Percentiles rank a stretch among this genome's conserved stretches.
Evolutionary conservation across 768 basidiomycete species (phyloP).

Genomic region (Mycena leptocephala): DNA sequence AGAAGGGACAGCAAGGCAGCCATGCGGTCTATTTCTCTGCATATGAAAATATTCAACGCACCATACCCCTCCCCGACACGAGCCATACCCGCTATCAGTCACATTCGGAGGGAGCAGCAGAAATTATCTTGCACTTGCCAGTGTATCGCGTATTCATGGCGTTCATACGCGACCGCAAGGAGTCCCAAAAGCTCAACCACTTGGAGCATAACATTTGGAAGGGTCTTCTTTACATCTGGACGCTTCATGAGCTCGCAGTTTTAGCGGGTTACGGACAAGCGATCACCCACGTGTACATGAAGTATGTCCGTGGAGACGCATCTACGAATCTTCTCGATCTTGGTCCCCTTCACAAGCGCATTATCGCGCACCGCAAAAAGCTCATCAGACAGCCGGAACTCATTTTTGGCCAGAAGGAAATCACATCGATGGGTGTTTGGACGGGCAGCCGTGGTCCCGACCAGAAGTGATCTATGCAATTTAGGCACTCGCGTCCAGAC

Average conservation of each 20-base stretch:
- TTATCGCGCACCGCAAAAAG: neutral
- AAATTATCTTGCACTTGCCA: slow-evolving; percentile 38
- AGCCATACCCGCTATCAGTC: slow-evolving; percentile 51
- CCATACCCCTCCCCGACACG: slow-evolving; percentile 49
- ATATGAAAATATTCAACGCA: too few species aligned
- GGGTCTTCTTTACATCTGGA: neutral
- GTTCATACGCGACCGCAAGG: slow-evolving; percentile 42
- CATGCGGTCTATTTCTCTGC: too few species aligned
- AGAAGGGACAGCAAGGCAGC: too few species aligned
- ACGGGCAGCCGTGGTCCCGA: slow-evolving; percentile 20
- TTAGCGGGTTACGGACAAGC: slow-evolving; percentile 14
- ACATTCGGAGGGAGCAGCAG: slow-evolving; percentile 42
- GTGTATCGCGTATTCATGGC: slow-evolving; percentile 38
- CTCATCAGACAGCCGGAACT: slow-evolving; percentile 11
- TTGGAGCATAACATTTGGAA: slow-evolving; percentile 40
- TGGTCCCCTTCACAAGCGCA: neutral
- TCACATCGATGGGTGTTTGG: neutral
- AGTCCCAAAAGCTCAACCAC: slow-evolving; percentile 33
- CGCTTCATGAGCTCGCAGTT: slow-evolving; percentile 27
- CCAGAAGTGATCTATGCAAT: slow-evolving; percentile 22
- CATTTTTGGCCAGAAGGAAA: neutral
- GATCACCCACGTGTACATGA: neutral
- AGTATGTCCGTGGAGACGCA: slow-evolving; percentile 18
- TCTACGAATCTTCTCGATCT: slow-evolving; percentile 19
- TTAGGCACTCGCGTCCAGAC: neutral